Evolutionary conservation across 2,329 filamentous ascomycete genomes (phyloP).

Genomic region (Aureobasidium sp.): DNA sequence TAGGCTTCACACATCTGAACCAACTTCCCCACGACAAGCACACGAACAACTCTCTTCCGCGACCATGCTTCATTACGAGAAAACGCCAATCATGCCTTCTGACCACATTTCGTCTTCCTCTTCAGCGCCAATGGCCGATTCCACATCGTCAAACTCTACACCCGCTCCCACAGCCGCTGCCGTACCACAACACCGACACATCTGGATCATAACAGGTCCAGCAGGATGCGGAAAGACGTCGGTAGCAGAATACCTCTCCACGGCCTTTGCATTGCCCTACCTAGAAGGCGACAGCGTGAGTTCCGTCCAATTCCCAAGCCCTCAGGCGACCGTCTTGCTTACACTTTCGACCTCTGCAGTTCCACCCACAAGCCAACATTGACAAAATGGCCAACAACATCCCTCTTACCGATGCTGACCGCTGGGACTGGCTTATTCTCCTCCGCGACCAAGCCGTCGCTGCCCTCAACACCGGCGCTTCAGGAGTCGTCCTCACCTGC

Average conservation of each 20-base stretch:
- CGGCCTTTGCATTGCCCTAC: slow-evolving; percentile 35
- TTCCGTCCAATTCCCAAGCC: background rate
- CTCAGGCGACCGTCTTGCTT: background rate
- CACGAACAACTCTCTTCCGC: background rate
- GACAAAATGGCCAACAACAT: slow-evolving; percentile 83
- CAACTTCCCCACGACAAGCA: slow-evolving; percentile 2
- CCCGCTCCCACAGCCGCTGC: background rate
- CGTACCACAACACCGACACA: slow-evolving; percentile 33
- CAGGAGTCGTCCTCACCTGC: slow-evolving; percentile 85
- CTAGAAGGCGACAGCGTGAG: slow-evolving; percentile 45
- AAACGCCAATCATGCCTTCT: background rate
- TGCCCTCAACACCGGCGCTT: slow-evolving; percentile 20
- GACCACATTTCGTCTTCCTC: background rate
- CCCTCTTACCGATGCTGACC: slow-evolving; percentile 83
- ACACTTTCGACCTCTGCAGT: slow-evolving; percentile 24
- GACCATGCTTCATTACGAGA: slow-evolving; percentile 11
- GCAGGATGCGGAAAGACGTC: slow-evolving; percentile 48
- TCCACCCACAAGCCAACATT: slow-evolving; percentile 41
- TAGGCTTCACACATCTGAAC: background rate
- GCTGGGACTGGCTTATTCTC: slow-evolving; percentile 84
- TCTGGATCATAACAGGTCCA: slow-evolving; percentile 44
- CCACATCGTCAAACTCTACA: background rate
- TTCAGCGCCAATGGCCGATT: background rate
- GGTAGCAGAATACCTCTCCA: slow-evolving; percentile 37
- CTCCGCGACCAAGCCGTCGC: slow-evolving; percentile 37